Percentiles rank a stretch among this genome's conserved stretches.
Conservation (phyloP, 2,329 filamentous ascomycete species). For the Macrophomina phaseolina region DNA sequence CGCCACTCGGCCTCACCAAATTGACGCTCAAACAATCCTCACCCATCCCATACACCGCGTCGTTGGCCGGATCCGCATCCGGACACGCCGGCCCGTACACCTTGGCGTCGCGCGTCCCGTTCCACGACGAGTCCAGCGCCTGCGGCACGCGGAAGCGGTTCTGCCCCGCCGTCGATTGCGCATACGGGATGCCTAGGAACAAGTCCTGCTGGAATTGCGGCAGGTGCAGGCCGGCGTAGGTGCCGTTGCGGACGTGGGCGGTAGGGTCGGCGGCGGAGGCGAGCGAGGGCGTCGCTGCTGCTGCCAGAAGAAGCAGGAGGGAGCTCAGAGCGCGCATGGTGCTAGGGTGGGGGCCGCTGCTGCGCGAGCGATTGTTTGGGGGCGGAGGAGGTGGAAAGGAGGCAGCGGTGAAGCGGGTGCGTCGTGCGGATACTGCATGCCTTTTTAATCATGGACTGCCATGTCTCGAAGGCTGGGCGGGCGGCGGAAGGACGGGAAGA, state of each 20-base stretch:
- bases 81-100: conserved; percentile 18
- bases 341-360: not conserved
- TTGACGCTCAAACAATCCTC: conserved; percentile 27
- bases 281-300: not conserved
- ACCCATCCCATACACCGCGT: conserved; percentile 24
- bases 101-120: conserved; percentile 12
- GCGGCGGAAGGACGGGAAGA: too few species aligned
- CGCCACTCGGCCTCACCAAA: conserved; percentile 15
- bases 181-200: conserved; percentile 40
- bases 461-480: too few species aligned
- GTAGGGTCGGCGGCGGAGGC: not conserved
- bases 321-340: not conserved
- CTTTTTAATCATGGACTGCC: too few species aligned
- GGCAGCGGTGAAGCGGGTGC: too few species aligned
- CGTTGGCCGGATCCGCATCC: conserved; percentile 7
- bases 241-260: conserved; percentile 42
- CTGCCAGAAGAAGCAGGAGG: not conserved
- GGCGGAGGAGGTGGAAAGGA: too few species aligned
- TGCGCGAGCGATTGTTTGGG: too few species aligned
- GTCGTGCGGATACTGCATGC: too few species aligned
- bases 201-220: conserved; percentile 41
- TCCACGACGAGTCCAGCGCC: conserved; percentile 21
- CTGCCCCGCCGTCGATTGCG: conserved; percentile 28
- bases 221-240: conserved; percentile 42
- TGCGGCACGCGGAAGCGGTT: conserved; percentile 26